Evolutionary conservation across 257 asterid species (phyloP), one percentile per base, ranked within the genome.

Genomic region (Asclepias syriaca): DNA sequence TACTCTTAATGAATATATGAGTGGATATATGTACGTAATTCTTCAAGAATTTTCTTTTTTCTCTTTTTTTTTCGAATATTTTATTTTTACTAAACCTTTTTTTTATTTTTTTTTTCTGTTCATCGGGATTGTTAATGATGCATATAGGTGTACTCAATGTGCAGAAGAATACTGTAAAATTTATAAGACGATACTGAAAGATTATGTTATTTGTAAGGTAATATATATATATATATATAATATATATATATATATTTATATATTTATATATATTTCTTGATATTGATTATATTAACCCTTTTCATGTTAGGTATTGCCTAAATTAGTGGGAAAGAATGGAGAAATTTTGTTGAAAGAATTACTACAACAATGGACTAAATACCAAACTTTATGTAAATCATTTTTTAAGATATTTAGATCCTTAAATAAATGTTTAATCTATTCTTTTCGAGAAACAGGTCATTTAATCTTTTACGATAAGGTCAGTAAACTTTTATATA

Each of bases 21-120:
- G 70, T 7, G 80, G 77, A 0, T 83, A 79, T 67, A 81, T 83
- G 83, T 85, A 82, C 72, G 81, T 77, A 3, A 34, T 53, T 11
- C 16, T 8, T 50, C 39, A 34, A 34, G 15, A 68, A 21, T 50
- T 22, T 50, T 50, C 22, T 68, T 21, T 4, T 77, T 19, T 19
- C n/a, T 34, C 0, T 12, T 49, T 49, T 12, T 14, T 49, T 19
- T 16, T 22, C n/a, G n/a, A n/a, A n/a, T n/a, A n/a, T n/a, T n/a
- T 2, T 22, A 1, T 8, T 2, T 14, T 24, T 2, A 8, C 27
- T 22, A 0, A 29, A 29, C 32, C 32, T n/a, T n/a, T n/a, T n/a
- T n/a, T n/a, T n/a, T n/a, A n/a, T 22, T 21, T 46, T 54, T 59
- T 55, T 48, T 2, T 34, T 34, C 37, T 51, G 67, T 73, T 75